Conservation (phyloP, 2,329 filamentous ascomycete genomes). For the Cytospora schulzeri region DNA sequence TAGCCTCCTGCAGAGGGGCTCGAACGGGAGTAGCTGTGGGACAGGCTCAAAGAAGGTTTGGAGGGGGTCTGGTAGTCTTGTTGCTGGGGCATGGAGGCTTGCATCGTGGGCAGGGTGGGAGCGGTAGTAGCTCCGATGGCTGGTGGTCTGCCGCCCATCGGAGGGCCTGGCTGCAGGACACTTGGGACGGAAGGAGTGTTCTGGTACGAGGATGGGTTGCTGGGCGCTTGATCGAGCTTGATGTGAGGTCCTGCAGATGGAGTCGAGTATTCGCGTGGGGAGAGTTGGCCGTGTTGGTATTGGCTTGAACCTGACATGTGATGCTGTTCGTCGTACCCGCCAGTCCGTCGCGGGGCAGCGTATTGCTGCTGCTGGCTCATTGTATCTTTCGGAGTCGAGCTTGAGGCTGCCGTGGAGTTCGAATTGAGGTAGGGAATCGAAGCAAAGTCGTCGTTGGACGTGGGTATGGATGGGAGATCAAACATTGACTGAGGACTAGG, state of each 20-base stretch:
- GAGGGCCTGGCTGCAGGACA: conserved; percentile 58
- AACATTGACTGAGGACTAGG: conserved; percentile 21
- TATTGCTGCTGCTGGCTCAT: conserved; percentile 42
- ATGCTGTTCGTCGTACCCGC: conserved; percentile 49
- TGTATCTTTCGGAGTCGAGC: conserved; percentile 22
- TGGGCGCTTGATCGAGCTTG: conserved; percentile 50
- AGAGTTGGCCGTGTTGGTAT: conserved; percentile 45
- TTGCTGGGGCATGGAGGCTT: conserved; percentile 45
- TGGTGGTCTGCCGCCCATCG: conserved; percentile 30
- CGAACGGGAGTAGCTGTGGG: conserved; percentile 81
- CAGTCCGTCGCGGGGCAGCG: conserved; percentile 41
- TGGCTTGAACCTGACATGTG: conserved; percentile 54
- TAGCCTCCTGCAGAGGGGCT: conserved; percentile 68
- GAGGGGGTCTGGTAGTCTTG: conserved; percentile 64
- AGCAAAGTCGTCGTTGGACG: conserved; percentile 27
- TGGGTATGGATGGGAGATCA: conserved; percentile 27
- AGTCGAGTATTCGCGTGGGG: conserved; percentile 50
- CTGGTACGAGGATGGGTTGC: conserved; percentile 45
- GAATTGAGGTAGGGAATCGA: conserved; percentile 26
- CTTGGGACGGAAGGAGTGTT: conserved; percentile 54
- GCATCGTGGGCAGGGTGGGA: conserved; percentile 51
- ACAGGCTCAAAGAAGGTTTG: conserved; percentile 64
- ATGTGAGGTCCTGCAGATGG: conserved; percentile 48
- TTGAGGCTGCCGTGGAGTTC: conserved; percentile 1
- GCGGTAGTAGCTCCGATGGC: conserved; percentile 47